phyloP scores from a whole-genome alignment of 2,329 filamentous ascomycete species.

The Ceratocystis variospora region DNA sequence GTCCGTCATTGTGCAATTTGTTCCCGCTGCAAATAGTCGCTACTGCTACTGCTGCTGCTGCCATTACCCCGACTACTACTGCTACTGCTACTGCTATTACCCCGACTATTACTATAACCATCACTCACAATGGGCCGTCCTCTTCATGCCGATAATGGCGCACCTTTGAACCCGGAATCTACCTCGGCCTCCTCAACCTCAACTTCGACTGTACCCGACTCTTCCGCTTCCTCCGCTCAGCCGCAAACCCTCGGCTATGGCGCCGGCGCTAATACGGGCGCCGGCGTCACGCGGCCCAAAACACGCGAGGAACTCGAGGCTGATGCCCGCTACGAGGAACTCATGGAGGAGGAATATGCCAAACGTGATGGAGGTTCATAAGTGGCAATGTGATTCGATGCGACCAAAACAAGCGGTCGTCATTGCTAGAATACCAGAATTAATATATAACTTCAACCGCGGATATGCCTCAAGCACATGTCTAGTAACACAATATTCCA shows the following conservation, averaged over 20 bases:
- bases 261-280: background rate
- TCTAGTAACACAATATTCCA: background rate
- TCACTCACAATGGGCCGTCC: background rate
- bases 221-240: background rate
- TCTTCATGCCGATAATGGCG: background rate
- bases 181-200: background rate
- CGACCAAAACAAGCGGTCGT: no score
- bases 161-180: background rate
- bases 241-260: constrained; percentile 1
- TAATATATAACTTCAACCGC: constrained; percentile 1
- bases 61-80: background rate
- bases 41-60: no score
- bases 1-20: no score
- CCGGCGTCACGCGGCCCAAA: constrained; percentile 25
- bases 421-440: background rate
- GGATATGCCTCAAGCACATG: background rate
- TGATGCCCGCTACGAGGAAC: constrained; percentile 37
- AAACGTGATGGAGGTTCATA: constrained; percentile 40
- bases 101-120: background rate
- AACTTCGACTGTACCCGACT: background rate
- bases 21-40: no score
- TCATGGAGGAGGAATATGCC: constrained; percentile 43
- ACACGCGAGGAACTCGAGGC: constrained; percentile 37
- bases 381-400: background rate
- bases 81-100: background rate